Base-by-base conservation (phyloP, 495 filamentous ascomycete species). In the Parathielavia hyrcaniae region DNA sequence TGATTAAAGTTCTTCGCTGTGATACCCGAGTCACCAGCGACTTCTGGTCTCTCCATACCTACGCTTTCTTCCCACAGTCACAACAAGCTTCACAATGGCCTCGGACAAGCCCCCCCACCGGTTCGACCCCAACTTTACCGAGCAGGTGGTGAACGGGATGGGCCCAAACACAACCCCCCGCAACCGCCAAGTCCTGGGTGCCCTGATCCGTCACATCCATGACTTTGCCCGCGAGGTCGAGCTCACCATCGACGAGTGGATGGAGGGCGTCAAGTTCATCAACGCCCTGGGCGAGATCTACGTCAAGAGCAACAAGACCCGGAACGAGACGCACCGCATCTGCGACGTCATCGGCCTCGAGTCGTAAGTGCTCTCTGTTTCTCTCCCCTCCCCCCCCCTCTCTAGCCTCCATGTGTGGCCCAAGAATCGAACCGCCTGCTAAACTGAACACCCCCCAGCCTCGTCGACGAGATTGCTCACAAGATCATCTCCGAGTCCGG, bases 401-500 rank as follows among this genome's bases (percentile, higher is more conserved):
- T n/a, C n/a, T n/a, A n/a, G n/a, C n/a, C n/a, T n/a, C n/a, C n/a
- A n/a, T n/a, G n/a, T n/a, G n/a, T 54, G 14, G 4, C 0, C 2
- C 1, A n/a, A 32, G 13, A 14, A 26, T 5, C 36, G 20, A 26
- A 34, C 40, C 22, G 17, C 22, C 34, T 17, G 13, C 55, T 59
- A 55, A 56, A 2, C 26, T 40, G 40, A n/a, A n/a, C n/a, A 30
- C 13, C 1, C 12, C 17, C 6, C n/a, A 87, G 85, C 20, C 81
- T 92, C 54, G 87, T 92, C 59, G 87, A 90, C 62, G 87, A 91
- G 68, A 91, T 92, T 69, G 86, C 87, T 67, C 86, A 90, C 81
- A 89, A 88, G 71, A 80, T 87, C 69, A 73, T 87, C 69, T 81
- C 84, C 57, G 87, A 90, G 64, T 75, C 81, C 53, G 82, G 83